phyloP scores from a whole-genome alignment of 225 moss, liverwort and hornwort genomes.

The Pleurozium schreberi region DNA sequence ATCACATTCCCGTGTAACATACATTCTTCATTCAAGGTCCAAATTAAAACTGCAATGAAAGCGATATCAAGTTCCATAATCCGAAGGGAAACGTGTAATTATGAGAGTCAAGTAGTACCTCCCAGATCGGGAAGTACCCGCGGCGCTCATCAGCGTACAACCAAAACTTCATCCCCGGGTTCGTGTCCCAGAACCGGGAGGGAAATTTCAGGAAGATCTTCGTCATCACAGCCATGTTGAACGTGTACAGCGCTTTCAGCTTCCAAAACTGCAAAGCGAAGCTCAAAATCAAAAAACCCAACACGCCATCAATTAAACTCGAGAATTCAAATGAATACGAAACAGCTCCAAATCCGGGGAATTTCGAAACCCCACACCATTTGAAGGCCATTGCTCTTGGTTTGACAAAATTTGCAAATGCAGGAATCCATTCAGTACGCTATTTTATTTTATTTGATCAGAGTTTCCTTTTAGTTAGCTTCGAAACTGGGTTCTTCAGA shows the following conservation, averaged over 20 bases:
- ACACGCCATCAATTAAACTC: background rate
- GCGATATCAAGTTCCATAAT: background rate
- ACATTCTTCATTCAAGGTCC: background rate
- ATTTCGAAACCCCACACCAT: background rate
- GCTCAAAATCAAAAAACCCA: background rate
- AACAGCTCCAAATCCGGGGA: too few relatives aligned
- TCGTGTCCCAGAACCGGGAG: constrained; percentile 50
- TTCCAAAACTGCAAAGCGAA: constrained; percentile 20
- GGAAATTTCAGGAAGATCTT: constrained; percentile 70
- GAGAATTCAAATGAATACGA: background rate
- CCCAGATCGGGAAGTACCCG: constrained; percentile 78
- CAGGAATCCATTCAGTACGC: background rate
- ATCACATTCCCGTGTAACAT: background rate
- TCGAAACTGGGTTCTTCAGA: background rate
- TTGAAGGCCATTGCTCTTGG: background rate
- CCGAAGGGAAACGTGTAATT: background rate
- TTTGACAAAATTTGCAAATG: background rate
- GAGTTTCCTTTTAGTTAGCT: background rate
- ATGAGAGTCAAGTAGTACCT: constrained; percentile 23
- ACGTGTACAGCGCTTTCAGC: constrained; percentile 44
- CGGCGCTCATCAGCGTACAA: constrained; percentile 58
- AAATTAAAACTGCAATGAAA: background rate
- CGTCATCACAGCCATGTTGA: constrained; percentile 64
- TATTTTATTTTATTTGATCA: background rate
- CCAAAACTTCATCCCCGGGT: constrained; percentile 54